These are phyloP conservation scores for Leptographium lundbergii DNA, from an alignment of 2,329 filamentous ascomycete genomes.

Conservation along the genomic window DNA sequence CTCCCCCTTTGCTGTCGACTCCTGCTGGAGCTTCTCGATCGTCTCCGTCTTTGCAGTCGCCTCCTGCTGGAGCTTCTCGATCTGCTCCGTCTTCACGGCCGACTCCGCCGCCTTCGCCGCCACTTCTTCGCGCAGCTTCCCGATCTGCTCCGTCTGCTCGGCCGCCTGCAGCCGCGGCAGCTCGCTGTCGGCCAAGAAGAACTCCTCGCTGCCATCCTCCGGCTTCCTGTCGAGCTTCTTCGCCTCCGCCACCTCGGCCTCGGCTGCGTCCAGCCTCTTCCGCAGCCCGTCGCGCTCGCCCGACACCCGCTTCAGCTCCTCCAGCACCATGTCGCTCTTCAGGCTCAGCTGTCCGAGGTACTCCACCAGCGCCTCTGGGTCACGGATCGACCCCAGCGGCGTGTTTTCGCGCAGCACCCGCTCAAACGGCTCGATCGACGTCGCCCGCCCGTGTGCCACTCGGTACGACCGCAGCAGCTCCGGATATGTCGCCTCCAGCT, in stretches of 20 bases:
- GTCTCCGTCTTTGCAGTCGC: conserved; percentile 13
- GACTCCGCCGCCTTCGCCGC: conserved; percentile 31
- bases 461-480: conserved; percentile 87
- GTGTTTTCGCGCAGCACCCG: conserved; percentile 84
- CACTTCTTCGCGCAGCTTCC: background rate
- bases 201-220: conserved; percentile 45
- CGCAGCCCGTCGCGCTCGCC: conserved; percentile 70
- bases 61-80: conserved; percentile 56
- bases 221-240: conserved; percentile 21
- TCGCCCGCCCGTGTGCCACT: conserved; percentile 75
- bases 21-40: conserved; percentile 39
- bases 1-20: conserved; percentile 39
- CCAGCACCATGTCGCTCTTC: conserved; percentile 85
- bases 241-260: conserved; percentile 13
- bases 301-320: conserved; percentile 80
- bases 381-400: conserved; percentile 74
- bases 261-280: conserved; percentile 58
- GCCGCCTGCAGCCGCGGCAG: conserved; percentile 33
- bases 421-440: conserved; percentile 87
- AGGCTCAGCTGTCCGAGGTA: conserved; percentile 79
- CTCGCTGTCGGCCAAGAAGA: conserved; percentile 78
- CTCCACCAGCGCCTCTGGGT: conserved; percentile 73
- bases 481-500: conserved; percentile 79
- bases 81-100: conserved; percentile 45
- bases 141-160: background rate